Base-by-base conservation (phyloP, 2,329 filamentous ascomycete genomes). In the Grosmannia huntii region DNA sequence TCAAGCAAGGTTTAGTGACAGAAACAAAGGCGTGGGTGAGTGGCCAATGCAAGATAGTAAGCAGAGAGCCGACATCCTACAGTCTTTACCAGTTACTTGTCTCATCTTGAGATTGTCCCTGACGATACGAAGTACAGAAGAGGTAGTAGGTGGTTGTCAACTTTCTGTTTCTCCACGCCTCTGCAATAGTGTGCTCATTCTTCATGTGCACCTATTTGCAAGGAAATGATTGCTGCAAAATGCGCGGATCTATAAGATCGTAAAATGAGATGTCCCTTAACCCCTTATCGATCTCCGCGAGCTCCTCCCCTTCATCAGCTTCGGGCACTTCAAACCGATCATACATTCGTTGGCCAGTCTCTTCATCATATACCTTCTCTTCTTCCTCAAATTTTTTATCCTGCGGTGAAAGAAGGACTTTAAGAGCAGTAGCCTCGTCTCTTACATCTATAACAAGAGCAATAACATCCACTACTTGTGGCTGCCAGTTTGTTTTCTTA, bases 271-370 rank as follows among this genome's bases (percentile, higher is more conserved):
- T 60, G 7, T 75, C 1, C 86, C 86, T 38, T 31, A 6, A 1
- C 33, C 23, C 51, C 58, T 86, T 79, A 11, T 74, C 74, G 3
- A 70, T 71, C 16, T 75, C 74, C 12, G 77, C 76, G 1, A 71
- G 72, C 0, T 80, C 80, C 14, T 81, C 78, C 41, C 75, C 73
- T 2, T 76, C 76, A 0, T 76, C 75, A 0, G 80, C 79, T 12
- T 81, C 80, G 0, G 86, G 85, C 64, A 84, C 83, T 65, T 95
- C 89, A 63, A 95, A 94, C 59, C 84, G 87, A 61, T 80, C 83
- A 64, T 92, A 95, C 11, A 89, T 71, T 11, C 89, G 79, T 61
- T 86, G 76, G 0, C 89, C 90, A 0, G 86, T 85, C 46, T 79
- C 71, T 12, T 83, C 77, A 64, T 92, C 84, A 62, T 83, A 84